Conservation (phyloP, 1,284 basidiomycete genomes). For the Athelia psychrophila region DNA sequence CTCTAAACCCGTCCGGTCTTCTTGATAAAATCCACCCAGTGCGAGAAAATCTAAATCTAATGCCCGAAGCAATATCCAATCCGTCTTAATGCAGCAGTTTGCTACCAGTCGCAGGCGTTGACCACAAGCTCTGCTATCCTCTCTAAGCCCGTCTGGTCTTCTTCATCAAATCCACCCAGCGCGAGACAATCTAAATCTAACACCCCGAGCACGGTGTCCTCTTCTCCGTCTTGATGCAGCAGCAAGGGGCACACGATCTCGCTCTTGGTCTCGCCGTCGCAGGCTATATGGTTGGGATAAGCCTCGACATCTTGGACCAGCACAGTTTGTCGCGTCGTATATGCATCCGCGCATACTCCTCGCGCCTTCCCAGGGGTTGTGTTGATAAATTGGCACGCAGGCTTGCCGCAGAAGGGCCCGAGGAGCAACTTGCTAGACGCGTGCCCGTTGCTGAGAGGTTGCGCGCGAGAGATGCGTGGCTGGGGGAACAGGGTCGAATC, state of each 20-base stretch:
- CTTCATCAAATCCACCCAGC: constrained; percentile 67
- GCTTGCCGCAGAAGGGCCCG: constrained; percentile 86
- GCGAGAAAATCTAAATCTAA: constrained; percentile 84
- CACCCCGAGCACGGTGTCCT: constrained; percentile 59
- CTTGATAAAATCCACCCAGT: constrained; percentile 67
- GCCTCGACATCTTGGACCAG: constrained; percentile 72
- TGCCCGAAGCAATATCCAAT: constrained; percentile 60
- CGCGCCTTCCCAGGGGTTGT: constrained; percentile 47
- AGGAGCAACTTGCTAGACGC: constrained; percentile 49
- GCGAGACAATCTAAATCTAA: constrained; percentile 84
- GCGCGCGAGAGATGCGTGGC: constrained; percentile 27
- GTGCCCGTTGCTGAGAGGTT: constrained; percentile 4
- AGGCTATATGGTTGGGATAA: constrained; percentile 89
- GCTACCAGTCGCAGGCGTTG: constrained; percentile 54
- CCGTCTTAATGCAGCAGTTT: constrained; percentile 29
- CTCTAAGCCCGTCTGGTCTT: constrained; percentile 73
- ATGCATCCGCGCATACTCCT: constrained; percentile 85
- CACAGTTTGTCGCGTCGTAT: constrained; percentile 49
- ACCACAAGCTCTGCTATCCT: constrained; percentile 65
- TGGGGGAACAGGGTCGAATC: constrained; percentile 59
- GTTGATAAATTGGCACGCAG: constrained; percentile 82
- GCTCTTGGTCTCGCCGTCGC: constrained; percentile 82
- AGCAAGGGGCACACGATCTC: constrained; percentile 84
- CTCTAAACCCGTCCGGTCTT: constrained; percentile 73
- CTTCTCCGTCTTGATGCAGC: constrained; percentile 21